Evolutionary conservation across 108 stramenopile genomes (phyloP), one percentile per base, ranked within the genome.

Genomic region (Fragilaria crotonensis): DNA sequence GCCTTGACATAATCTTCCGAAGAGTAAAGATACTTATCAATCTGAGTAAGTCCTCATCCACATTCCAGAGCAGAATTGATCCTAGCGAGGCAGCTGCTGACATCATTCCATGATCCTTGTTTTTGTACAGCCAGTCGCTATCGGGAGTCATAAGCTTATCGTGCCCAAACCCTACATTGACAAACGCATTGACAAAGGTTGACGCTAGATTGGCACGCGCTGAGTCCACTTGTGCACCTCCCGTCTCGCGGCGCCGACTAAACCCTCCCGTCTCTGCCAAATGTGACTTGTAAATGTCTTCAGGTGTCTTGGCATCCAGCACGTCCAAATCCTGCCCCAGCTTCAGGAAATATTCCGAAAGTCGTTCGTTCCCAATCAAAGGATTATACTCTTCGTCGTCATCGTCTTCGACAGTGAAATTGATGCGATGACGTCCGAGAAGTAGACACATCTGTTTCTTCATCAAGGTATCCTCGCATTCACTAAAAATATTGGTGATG

Each of bases 201-300:
- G 93, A 90, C 17, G 99, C 97, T 61, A 98, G 85, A 70, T 99
- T 99, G 5, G 95, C 97, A 41, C 97, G 85, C 29, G 99, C 99
- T 11, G 95, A 96, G 66, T 98, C 97, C 20, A 98, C 95, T 51
- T 85, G 78, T 0, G 73, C 90, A 3, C 75, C 89, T 36, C 87
- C 81, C 17, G 67, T 71, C 11, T 94, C 88, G 47, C 93, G 71
- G 29, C 90, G 70, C 17, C 97, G 66, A 57, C 76, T 79, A 64
- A 95, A 93, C 4, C 95, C 95, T 17, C 84, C 92, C 27, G 93
- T 90, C 71, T 99, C 98, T 14, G 95, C 89, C 58, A 98, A 82
- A 71, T 98, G 97, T 66, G 82, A 89, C 80, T 98, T 99, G 93
- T 97, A 98, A 55, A 99, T 96, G 62, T 99, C 97, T 75, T 99